Evolutionary conservation across 306 rosid genomes (phyloP), one percentile per base, ranked within the genome.

Genomic region (Casuarina glauca): DNA sequence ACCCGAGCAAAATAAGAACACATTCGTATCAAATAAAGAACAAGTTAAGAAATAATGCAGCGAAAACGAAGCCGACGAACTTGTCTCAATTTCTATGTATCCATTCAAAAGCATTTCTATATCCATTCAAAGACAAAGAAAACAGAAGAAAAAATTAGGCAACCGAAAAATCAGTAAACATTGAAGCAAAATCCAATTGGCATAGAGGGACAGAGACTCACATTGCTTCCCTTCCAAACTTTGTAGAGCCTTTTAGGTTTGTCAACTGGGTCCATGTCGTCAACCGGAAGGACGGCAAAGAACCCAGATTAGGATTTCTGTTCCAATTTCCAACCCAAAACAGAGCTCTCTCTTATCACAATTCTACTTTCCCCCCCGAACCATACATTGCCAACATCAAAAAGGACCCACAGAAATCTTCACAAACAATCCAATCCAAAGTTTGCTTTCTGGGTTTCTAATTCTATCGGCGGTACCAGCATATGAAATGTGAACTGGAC

Each of bases 221-320:
- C 99, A 76, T 95, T 95, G 85, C 84, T 86, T 82, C 99, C 97
- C 76, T 88, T 88, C 97, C 99, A 95, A 66, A 85, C 96, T 91
- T 91, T 89, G 82, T 95, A 93, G 58, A 95, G 87, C 81, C 97
- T 91, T 77, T 61, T 81, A 79, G 87, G 82, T 50, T 74, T 76
- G 50, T 79, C 48, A 54, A 85, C 75, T 43, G 73, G 88, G 69
- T 68, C 79, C 86, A 81, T 84, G 60, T 51, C 76, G 55, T 48
- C 62, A 60, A 15, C 48, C 41, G 26, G 83, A 81, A 74, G 70
- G 71, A 76, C 80, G 76, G 82, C 39, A 83, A 71, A 78, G 75
- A 83, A 71, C 78, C 88, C 83, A 78, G 74, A 11, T 76, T 80
- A 48, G 55, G 74, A 81, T 72, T 78, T 68, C 69, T 72, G 43